Conservation (phyloP, 177 flowering plant genomes). For the Vitis hybrid region DNA sequence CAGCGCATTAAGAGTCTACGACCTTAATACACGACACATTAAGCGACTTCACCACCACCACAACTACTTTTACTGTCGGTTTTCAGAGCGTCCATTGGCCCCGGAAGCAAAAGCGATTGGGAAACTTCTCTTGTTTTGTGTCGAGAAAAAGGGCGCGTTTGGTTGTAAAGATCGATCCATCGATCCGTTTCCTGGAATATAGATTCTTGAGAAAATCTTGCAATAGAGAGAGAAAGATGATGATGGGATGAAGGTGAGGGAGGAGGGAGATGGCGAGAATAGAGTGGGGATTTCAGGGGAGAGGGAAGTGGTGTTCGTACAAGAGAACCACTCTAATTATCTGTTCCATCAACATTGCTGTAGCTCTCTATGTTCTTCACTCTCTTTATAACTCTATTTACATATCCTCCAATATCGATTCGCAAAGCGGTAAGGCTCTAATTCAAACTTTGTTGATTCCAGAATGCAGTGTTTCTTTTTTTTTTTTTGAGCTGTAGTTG, state of each 20-base stretch:
- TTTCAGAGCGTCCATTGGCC: not conserved
- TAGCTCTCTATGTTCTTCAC: slow-evolving; percentile 81
- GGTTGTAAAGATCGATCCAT: not conserved
- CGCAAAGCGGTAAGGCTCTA: slow-evolving; percentile 18
- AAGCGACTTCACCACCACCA: too few species aligned
- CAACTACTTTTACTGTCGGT: not conserved
- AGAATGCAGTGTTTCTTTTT: not conserved
- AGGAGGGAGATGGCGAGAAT: slow-evolving; percentile 54
- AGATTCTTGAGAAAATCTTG: not conserved
- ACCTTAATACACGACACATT: too few species aligned
- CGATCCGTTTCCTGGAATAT: not conserved
- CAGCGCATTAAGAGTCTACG: too few species aligned
- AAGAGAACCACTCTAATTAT: slow-evolving; percentile 67
- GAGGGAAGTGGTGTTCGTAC: slow-evolving; percentile 56
- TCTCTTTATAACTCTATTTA: slow-evolving; percentile 69
- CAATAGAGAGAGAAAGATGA: slow-evolving; percentile 18
- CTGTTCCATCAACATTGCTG: slow-evolving; percentile 77
- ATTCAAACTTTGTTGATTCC: not conserved
- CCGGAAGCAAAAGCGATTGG: not conserved
- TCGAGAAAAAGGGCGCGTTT: not conserved
- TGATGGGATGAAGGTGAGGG: slow-evolving; percentile 30
- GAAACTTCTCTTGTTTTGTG: not conserved
- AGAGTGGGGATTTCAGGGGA: slow-evolving; percentile 34
- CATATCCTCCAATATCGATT: slow-evolving; percentile 42
- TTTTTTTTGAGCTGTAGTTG: slow-evolving; percentile 1